These are phyloP conservation scores for Alternaria rosae DNA, from an alignment of 2,329 filamentous ascomycete species.

Conservation along the genomic window DNA sequence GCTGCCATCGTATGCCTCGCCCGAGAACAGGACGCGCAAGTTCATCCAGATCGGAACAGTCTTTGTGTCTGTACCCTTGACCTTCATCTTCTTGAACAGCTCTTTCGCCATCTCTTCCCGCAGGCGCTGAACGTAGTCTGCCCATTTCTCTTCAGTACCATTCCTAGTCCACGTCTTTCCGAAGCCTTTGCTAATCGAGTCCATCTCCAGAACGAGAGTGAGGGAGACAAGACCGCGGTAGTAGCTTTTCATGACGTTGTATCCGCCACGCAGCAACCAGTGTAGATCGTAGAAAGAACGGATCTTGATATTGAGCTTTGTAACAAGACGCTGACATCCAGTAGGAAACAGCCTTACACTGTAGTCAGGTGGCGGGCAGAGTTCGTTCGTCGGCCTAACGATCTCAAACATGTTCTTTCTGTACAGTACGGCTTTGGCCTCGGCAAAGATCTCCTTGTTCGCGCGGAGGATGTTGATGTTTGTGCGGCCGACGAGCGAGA, in stretches of 20 bases:
- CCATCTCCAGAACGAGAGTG: slow-evolving; percentile 34
- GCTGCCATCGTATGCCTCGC: slow-evolving; percentile 23
- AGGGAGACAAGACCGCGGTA: slow-evolving; percentile 30
- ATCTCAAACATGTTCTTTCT: slow-evolving; percentile 49
- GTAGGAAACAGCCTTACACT: slow-evolving; percentile 30
- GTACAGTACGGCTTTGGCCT: slow-evolving; percentile 53
- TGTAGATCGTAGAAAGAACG: slow-evolving; percentile 29
- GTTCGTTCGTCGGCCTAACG: slow-evolving; percentile 27
- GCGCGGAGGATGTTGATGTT: slow-evolving; percentile 44
- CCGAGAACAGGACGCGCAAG: slow-evolving; percentile 33
- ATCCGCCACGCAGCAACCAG: slow-evolving; percentile 30
- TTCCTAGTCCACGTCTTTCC: slow-evolving; percentile 21
- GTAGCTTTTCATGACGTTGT: slow-evolving; percentile 26
- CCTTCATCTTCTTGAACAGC: slow-evolving; percentile 10
- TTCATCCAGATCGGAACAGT: slow-evolving; percentile 32
- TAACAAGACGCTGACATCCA: slow-evolving; percentile 25
- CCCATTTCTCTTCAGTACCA: slow-evolving; percentile 23
- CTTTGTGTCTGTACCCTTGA: slow-evolving; percentile 8
- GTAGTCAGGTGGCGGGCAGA: slow-evolving; percentile 29
- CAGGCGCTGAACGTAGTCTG: slow-evolving; percentile 28
- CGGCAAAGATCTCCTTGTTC: slow-evolving; percentile 50
- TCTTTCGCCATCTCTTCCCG: slow-evolving; percentile 15
- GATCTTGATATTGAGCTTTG: slow-evolving; percentile 29
- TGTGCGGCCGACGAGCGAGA: slow-evolving; percentile 19
- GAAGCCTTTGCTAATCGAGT: slow-evolving; percentile 18